Percentiles rank a stretch among this genome's conserved stretches.
phyloP scores from a whole-genome alignment of 306 rosid genomes.

The Bauhinia variegata region DNA sequence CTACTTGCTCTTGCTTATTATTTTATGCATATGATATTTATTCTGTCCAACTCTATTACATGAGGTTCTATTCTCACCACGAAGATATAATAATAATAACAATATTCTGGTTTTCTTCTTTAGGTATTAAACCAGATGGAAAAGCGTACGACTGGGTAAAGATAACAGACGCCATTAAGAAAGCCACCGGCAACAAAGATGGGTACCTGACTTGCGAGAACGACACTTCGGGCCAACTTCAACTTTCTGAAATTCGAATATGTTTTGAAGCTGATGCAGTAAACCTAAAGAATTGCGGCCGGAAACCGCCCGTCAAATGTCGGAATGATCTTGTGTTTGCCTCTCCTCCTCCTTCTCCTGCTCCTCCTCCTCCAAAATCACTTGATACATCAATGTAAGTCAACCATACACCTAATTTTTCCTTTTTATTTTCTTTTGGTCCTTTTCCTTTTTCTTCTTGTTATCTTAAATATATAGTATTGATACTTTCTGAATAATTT shows the following conservation, averaged over 20 bases:
- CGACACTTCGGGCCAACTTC: neutral
- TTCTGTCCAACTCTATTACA: no score
- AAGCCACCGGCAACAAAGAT: neutral
- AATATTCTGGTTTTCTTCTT: neutral
- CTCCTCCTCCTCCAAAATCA: neutral
- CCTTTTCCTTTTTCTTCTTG: no score
- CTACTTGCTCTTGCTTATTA: no score
- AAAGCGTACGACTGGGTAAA: fast-evolving
- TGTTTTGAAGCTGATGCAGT: neutral
- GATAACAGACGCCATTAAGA: neutral
- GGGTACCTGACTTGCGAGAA: neutral
- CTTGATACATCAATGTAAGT: neutral
- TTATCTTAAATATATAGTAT: no score
- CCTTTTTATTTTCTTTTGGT: no score
- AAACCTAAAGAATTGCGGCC: neutral
- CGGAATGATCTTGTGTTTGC: neutral
- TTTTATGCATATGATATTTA: no score
- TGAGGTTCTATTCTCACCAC: no score
- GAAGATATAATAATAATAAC: no score
- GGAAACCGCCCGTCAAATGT: neutral
- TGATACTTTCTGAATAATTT: no score
- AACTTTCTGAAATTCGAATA: neutral
- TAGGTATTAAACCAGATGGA: neutral
- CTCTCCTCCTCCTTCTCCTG: neutral
- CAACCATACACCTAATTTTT: neutral